Evolutionary conservation across 345 rosid genomes (phyloP).

Genomic region (Eucalyptus sp.): DNA sequence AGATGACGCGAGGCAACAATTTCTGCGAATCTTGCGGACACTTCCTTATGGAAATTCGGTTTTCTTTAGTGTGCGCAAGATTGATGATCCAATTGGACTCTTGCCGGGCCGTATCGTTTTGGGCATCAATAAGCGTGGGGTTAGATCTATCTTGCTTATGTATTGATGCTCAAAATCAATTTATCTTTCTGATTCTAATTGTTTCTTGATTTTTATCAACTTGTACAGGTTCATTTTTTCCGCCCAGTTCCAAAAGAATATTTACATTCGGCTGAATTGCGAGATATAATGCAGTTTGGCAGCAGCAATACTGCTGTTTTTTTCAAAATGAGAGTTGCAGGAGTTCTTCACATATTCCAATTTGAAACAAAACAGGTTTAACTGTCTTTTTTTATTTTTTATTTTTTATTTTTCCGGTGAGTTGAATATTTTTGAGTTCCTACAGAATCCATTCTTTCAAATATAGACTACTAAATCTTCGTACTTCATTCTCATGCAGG

Average conservation of each 20-base stretch:
- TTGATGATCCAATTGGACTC: constrained; percentile 98
- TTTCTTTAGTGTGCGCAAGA: constrained; percentile 86
- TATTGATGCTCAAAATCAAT: not conserved
- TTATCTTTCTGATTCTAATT: not conserved
- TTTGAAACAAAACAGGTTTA: constrained; percentile 96
- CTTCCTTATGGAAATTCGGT: constrained; percentile 94
- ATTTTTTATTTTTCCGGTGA: not conserved
- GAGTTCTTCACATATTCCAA: constrained; percentile 94
- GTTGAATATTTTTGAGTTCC: not conserved
- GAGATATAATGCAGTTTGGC: constrained; percentile 99
- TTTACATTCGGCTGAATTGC: constrained; percentile 85
- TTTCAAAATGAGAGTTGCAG: constrained; percentile 99
- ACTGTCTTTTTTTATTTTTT: not conserved
- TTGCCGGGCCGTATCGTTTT: constrained; percentile 82
- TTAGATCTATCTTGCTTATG: constrained; percentile 15
- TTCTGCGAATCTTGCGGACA: constrained; percentile 66
- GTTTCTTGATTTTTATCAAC: not conserved
- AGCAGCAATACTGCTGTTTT: constrained; percentile 97
- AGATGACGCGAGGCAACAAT: constrained; percentile 95
- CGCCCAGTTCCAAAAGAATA: constrained; percentile 98
- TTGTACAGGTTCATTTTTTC: constrained; percentile 74
- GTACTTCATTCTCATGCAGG: constrained; percentile 29
- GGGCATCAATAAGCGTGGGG: constrained; percentile 99
- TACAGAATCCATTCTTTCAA: not conserved
- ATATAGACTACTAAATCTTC: not conserved